A percentile compares a stretch with the other conserved stretches of the same genome.
These are phyloP conservation scores for Suhomyces pyralidae DNA, from an alignment of 805 yeast genomes.

Conservation along the genomic window DNA sequence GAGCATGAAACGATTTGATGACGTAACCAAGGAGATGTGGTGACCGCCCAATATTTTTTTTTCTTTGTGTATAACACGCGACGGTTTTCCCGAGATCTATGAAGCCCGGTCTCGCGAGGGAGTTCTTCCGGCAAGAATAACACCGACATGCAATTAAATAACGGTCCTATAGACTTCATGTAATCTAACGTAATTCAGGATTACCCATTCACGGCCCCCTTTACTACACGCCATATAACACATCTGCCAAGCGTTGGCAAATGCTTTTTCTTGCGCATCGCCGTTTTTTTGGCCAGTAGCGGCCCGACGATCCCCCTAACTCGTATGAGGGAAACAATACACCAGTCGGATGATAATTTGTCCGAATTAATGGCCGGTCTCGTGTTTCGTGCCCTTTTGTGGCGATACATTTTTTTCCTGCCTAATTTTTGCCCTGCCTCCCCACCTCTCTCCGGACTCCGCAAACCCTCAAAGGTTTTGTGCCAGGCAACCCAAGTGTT, in stretches of 20 bases:
- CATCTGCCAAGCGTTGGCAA: not conserved
- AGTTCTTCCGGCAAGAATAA: not conserved
- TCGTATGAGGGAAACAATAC: not conserved
- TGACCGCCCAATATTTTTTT: constrained; percentile 1
- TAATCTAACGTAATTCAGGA: not conserved
- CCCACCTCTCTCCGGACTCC: not conserved
- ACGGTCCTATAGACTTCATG: not conserved
- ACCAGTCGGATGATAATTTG: not conserved
- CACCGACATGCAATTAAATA: not conserved
- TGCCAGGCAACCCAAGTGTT: not conserved
- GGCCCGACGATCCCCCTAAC: not conserved
- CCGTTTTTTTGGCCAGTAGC: not conserved
- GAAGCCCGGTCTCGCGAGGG: not conserved
- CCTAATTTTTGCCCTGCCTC: not conserved
- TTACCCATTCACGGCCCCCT: not conserved
- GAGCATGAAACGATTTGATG: constrained; percentile 47
- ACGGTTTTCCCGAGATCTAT: not conserved
- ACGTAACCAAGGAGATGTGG: constrained; percentile 44
- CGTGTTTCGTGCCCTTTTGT: not conserved
- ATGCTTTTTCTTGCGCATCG: not conserved
- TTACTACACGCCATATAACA: not conserved
- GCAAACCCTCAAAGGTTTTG: not conserved
- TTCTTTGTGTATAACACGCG: not conserved
- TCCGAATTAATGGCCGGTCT: not conserved
- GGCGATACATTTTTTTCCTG: not conserved